phyloP scores from a whole-genome alignment of 1,139 yeast species.

The Scheffersomyces lignicola region DNA sequence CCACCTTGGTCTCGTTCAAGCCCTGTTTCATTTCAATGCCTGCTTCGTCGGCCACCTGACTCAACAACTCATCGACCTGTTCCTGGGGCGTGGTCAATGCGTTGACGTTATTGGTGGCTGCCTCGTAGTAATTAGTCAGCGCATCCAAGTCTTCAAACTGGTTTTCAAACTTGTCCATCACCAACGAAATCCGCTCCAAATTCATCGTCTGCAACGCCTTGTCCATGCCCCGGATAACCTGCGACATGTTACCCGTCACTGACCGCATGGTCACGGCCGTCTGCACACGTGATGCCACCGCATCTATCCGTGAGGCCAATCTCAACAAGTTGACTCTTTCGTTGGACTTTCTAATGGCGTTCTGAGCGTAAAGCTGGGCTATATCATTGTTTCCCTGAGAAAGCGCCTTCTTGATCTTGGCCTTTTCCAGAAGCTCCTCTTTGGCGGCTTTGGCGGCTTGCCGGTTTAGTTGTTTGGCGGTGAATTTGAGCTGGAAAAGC shows the following conservation, averaged over 20 bases:
- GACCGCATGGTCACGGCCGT: slow-evolving; percentile 97
- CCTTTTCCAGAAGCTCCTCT: slow-evolving; percentile 85
- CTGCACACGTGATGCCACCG: slow-evolving; percentile 93
- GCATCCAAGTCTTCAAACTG: slow-evolving; percentile 98
- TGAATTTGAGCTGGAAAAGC: slow-evolving; percentile 61
- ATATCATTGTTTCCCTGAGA: slow-evolving; percentile 87
- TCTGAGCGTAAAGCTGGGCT: slow-evolving; percentile 92
- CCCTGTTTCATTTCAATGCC: slow-evolving; percentile 92
- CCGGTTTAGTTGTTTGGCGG: slow-evolving; percentile 88
- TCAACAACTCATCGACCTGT: slow-evolving; percentile 89
- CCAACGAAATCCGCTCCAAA: slow-evolving; percentile 83
- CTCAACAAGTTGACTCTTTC: slow-evolving; percentile 82
- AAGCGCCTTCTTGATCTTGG: slow-evolving; percentile 86
- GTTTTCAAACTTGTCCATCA: slow-evolving; percentile 95
- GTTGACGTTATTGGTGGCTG: slow-evolving; percentile 83
- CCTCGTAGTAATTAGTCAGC: slow-evolving; percentile 88
- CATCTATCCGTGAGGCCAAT: slow-evolving; percentile 87
- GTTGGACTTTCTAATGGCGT: slow-evolving; percentile 88
- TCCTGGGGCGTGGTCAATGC: slow-evolving; percentile 93
- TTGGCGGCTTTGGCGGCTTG: slow-evolving; percentile 91
- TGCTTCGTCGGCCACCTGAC: slow-evolving; percentile 95
- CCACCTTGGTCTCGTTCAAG: slow-evolving; percentile 56
- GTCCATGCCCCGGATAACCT: slow-evolving; percentile 94
- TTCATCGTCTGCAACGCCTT: slow-evolving; percentile 95
- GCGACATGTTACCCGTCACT: slow-evolving; percentile 92